Conservation (phyloP, 179 eudicot genomes). For the Spinacia oleracea region DNA sequence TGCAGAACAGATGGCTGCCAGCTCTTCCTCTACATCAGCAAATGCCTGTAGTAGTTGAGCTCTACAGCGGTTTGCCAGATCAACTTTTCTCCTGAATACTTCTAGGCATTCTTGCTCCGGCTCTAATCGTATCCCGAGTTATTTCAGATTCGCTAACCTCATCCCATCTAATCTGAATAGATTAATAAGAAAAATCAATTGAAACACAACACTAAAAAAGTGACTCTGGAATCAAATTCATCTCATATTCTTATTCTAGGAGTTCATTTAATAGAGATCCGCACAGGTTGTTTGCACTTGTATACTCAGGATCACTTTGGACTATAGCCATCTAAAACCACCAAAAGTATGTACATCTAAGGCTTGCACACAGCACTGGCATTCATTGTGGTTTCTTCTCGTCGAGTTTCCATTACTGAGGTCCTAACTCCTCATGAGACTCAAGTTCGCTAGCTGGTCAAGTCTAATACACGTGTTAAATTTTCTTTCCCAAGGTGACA, state of each 20-base stretch:
- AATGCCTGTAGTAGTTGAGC: constrained; percentile 91
- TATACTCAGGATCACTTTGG: constrained; percentile 52
- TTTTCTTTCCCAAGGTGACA: no score
- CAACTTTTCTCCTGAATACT: constrained; percentile 90
- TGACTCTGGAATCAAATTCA: background rate
- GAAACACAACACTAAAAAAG: background rate
- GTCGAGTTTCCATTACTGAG: no score
- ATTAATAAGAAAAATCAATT: no score
- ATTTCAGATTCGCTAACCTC: constrained; percentile 89
- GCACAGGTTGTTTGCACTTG: constrained; percentile 80
- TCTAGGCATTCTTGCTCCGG: constrained; percentile 91
- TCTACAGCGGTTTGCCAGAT: constrained; percentile 77
- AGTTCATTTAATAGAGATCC: constrained; percentile 89
- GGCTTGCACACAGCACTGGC: no score
- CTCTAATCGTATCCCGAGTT: constrained; percentile 79
- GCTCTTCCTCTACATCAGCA: constrained; percentile 96
- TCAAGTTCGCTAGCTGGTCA: no score
- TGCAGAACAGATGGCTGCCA: constrained; percentile 85
- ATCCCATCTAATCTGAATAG: constrained; percentile 95
- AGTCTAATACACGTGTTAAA: no score
- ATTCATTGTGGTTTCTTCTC: no score
- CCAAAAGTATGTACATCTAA: background rate
- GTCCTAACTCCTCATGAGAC: no score
- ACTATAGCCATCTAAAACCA: constrained; percentile 44
- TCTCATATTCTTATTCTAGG: constrained; percentile 20